Conservation (phyloP, 345 rosid species). For the Populus nigra region DNA sequence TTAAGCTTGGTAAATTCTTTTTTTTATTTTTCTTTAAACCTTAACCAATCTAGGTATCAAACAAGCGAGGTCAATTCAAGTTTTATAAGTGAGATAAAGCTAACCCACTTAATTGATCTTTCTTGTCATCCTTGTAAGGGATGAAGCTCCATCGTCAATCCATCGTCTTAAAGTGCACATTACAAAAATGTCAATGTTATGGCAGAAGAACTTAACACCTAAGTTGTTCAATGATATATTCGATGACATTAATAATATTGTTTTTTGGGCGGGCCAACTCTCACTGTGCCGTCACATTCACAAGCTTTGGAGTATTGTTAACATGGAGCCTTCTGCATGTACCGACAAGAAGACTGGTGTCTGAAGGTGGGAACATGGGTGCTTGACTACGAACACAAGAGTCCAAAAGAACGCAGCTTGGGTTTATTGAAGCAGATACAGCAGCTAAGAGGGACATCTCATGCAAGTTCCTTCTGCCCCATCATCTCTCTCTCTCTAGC, state of each 20-base stretch:
- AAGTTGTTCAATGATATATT: not conserved
- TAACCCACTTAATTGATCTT: too few relatives aligned
- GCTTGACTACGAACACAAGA: not conserved
- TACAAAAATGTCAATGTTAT: not conserved
- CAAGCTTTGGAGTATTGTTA: not conserved
- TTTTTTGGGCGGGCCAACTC: not conserved
- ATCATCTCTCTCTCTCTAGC: not conserved
- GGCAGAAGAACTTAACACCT: not conserved
- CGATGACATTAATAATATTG: too few relatives aligned
- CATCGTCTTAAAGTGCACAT: too few relatives aligned
- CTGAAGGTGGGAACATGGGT: not conserved
- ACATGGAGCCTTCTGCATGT: not conserved
- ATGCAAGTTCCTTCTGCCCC: slow-evolving; percentile 23
- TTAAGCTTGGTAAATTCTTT: too few relatives aligned
- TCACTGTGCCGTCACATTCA: not conserved
- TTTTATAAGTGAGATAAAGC: too few relatives aligned
- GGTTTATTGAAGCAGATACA: not conserved
- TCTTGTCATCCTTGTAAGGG: too few relatives aligned
- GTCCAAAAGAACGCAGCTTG: slow-evolving; percentile 1
- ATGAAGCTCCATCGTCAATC: too few relatives aligned
- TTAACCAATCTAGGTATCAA: too few relatives aligned
- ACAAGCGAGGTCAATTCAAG: too few relatives aligned
- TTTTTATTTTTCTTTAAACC: too few relatives aligned
- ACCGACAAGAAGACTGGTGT: not conserved
- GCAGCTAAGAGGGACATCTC: slow-evolving; percentile 16